Base-by-base conservation (phyloP, 305 asterid species). In the Solanum hybrid region DNA sequence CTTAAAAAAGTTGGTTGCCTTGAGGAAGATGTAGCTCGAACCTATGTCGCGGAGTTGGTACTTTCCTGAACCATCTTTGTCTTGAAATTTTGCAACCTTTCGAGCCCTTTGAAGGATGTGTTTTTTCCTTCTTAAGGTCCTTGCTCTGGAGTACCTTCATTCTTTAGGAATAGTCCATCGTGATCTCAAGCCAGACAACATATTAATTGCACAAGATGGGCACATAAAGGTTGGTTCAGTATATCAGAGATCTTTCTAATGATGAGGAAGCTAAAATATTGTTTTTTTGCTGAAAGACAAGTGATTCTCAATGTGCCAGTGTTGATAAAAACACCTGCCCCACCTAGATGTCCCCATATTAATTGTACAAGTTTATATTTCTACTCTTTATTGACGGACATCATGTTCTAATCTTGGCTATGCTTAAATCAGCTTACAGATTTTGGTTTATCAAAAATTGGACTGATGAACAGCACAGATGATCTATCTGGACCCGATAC, bases 121-220 rank as follows among this genome's bases (percentile, higher is more conserved):
- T 80, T 87, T 40, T 90, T 61, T 88, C 80, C 89, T 77, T 88
- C 87, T 90, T 86, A 92, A 97, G 99, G 99, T 97, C 88, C 99
- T 97, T 94, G 99, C 99, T 73, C 89, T 96, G 96, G 99, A 97
- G 89, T 97, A 97, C 94, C 97, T 97, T 91, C 99, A 97, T 93
- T 95, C 99, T 89, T 96, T 95, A 89, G 98, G 98, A 90, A 96
- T 97, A 34, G 96, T 97, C 86, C 99, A 97, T 90, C 99, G 99
- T 90, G 99, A 97, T 95, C 93, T 97, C 93, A 97, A 97, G 93
- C 99, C 99, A 87, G 99, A 97, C 95, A 97, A 97, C 93, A 94
- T 97, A 91, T 92, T 97, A 90, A 95, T 97, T 89, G 98, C 96
- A 78, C 98, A 95, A 87, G 99, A 97, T 94, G 99, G 99, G 79